Evolutionary conservation across 352 stramenopile genomes (phyloP).

Genomic region (Globisporangium paddicum): DNA sequence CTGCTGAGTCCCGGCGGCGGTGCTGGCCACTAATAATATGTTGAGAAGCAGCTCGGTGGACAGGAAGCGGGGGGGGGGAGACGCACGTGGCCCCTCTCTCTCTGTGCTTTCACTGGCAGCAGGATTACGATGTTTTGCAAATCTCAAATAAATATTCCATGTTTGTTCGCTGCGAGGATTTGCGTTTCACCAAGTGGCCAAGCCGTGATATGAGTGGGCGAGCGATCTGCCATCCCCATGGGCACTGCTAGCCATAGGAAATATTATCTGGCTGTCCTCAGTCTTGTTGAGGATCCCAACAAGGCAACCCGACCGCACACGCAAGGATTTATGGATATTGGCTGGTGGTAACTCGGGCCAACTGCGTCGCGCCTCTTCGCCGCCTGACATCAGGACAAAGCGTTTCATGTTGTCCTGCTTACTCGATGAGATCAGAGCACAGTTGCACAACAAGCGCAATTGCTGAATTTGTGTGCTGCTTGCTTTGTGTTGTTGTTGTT

Average conservation of each 20-base stretch:
- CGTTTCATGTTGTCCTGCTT: not conserved
- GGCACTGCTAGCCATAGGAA: no score
- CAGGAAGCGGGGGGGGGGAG: no score
- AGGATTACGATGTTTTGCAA: no score
- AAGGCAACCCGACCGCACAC: no score
- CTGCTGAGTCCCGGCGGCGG: no score
- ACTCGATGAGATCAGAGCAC: not conserved
- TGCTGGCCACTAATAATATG: no score
- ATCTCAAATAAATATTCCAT: not conserved
- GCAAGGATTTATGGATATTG: not conserved
- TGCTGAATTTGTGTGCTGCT: not conserved
- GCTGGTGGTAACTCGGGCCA: not conserved
- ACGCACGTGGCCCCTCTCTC: not conserved
- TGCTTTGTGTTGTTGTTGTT: not conserved
- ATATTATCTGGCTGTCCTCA: no score
- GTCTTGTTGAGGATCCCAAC: no score
- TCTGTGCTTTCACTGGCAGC: not conserved
- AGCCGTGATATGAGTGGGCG: no score
- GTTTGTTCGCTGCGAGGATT: not conserved
- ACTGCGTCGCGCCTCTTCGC: not conserved
- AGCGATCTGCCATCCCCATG: no score
- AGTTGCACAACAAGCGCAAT: not conserved
- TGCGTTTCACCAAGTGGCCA: constrained; percentile 1
- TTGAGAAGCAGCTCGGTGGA: no score
- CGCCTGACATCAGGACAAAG: not conserved